Base-by-base conservation (phyloP, 768 basidiomycete genomes). In the Trametes coccinea region DNA sequence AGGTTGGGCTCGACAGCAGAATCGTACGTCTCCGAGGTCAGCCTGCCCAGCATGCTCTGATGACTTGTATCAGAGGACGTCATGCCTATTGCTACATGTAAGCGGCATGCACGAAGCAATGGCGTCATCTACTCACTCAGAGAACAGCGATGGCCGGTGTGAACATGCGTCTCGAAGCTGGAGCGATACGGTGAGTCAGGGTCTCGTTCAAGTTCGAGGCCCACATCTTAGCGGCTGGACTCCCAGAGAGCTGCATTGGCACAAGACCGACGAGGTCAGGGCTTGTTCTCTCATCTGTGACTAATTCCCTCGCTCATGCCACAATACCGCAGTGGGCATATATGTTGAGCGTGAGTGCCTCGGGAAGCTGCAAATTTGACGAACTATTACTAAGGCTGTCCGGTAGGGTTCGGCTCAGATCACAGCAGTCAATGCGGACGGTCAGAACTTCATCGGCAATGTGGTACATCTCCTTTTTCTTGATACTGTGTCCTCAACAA, bases 1-100 rank as follows among this genome's bases (percentile, higher is more conserved):
- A 16, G 87, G 87, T 5, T 88, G 86, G 86, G 82, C 86, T 33
- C 77, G 85, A 44, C 78, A 84, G 64, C 80, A 86, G 69, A 88
- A 84, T 58, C 58, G 86, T 82, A 55, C 14, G 48, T 8, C 33
- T 43, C 47, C 49, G 13, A 9, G 34, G 34, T 22, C 34, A 9
- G 16, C 2, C 11, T 5, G 13, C 0, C 17, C 11, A 39, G 6
- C 22, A 9, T 30, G 10, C 40, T 8, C 13, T 8, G n/a, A 60
- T 14, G 11, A 0, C 30, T 30, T 3, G 2, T 40, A 10, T 2
- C 55, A 80, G 80, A 75, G 4, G 60, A 71, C 0, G 59, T 68
- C 3, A 72, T 82, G 75, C 74, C 80, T 1, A 58, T 80, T 13
- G 78, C 80, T 3, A 73, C 68, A 3, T 66, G 67, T 72, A 56